These are phyloP conservation scores for Canariomyces notabilis DNA, from an alignment of 2,329 filamentous ascomycete genomes.

Conservation along the genomic window DNA sequence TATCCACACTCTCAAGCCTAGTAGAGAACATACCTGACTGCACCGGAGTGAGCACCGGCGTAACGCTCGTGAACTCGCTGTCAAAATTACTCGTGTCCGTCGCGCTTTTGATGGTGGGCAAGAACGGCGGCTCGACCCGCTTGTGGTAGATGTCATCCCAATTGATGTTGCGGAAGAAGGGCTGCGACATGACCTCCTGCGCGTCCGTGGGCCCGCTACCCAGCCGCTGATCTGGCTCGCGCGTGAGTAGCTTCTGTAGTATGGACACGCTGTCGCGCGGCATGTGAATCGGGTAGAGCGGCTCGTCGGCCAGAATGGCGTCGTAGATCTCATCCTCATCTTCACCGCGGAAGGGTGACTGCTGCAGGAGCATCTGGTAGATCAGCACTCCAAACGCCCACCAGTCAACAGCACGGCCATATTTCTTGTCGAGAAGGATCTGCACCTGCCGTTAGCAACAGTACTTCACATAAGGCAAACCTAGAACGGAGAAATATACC, in stretches of 20 bases:
- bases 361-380: slow-evolving; percentile 98
- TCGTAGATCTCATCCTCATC: slow-evolving; percentile 99
- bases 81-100: slow-evolving; percentile 99
- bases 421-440: slow-evolving; percentile 98
- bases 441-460: slow-evolving; percentile 69
- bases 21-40: slow-evolving; percentile 72
- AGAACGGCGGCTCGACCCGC: slow-evolving; percentile 80
- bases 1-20: neutral
- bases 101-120: slow-evolving; percentile 81
- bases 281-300: slow-evolving; percentile 98
- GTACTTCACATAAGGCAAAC: slow-evolving; percentile 21
- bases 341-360: slow-evolving; percentile 96
- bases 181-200: slow-evolving; percentile 97
- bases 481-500: slow-evolving; percentile 45
- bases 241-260: slow-evolving; percentile 90
- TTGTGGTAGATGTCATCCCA: slow-evolving; percentile 99
- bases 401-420: slow-evolving; percentile 95
- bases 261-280: slow-evolving; percentile 96
- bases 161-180: slow-evolving; percentile 95
- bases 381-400: slow-evolving; percentile 99
- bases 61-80: slow-evolving; percentile 96
- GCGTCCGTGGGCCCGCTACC: slow-evolving; percentile 95
- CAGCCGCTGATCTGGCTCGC: slow-evolving; percentile 87
- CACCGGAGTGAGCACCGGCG: slow-evolving; percentile 91
- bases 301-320: slow-evolving; percentile 94